Base-by-base conservation (phyloP, 1,284 basidiomycete species). In the Boletus smithii region DNA sequence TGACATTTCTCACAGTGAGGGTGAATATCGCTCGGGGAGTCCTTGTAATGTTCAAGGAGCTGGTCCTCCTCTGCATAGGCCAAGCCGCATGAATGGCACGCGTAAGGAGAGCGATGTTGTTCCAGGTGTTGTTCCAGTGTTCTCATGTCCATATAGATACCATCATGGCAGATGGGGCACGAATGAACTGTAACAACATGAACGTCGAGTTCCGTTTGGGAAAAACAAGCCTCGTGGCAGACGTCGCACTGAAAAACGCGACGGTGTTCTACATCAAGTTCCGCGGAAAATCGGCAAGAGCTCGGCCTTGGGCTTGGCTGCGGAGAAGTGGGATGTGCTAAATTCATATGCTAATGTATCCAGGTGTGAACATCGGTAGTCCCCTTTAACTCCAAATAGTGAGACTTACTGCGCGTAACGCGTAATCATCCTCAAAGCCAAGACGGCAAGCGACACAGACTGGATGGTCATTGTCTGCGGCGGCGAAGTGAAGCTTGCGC, bases 121-220 rank as follows among this genome's bases (percentile, higher is more conserved):
- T 60, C 67, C 13, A 69, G 53, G 22, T 65, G 63, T 18, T 66
- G 53, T 18, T 68, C 61, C 33, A 65, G 29, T 3, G 37, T 13
- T 34, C 49, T 53, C 38, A 41, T 49, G 37, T 66, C 57, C 50
- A 58, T 45, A 42, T 65, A 65, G 31, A 56, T 47, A n/a, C 66
- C 64, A 31, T 67, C 62, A 16, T 66, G 59, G 41, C 63, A 65
- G 45, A 66, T 55, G 17, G 61, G 61, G 29, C 63, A 65, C 17
- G 67, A 67, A 30, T 65, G 63, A 13, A 63, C 62, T n/a, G 61
- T 57, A 20, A 55, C 56, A 24, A 66, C 41, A 27, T 65, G 63
- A 27, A 66, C 59, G 18, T 64, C 59, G 22, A 68, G 53, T 22
- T 63, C 60, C 22, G 47, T 54, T 49, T 62, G 62, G 3, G 59